A percentile compares a stretch with the other conserved stretches of the same genome.
Conservation (phyloP, 495 filamentous ascomycete species). For the Penicillium waksmanii region DNA sequence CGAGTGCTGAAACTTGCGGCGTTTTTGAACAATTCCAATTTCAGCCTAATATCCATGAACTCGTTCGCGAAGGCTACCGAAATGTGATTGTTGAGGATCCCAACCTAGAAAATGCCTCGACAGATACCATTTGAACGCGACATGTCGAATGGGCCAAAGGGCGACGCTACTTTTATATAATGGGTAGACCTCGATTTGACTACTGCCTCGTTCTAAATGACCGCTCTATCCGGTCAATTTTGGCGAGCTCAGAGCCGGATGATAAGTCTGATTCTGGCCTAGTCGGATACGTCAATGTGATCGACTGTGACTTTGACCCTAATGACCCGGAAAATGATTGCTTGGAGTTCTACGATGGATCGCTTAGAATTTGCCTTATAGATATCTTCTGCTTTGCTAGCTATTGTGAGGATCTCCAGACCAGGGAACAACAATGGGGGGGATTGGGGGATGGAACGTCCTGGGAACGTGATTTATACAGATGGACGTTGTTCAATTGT, state of each 20-base stretch:
- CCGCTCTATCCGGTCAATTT: slow-evolving; percentile 13
- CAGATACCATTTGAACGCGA: no score
- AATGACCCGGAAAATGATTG: slow-evolving; percentile 7
- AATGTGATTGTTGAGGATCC: no score
- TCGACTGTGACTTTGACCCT: slow-evolving; percentile 9
- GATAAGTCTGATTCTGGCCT: neutral
- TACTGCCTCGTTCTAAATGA: slow-evolving; percentile 14
- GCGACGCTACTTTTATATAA: neutral
- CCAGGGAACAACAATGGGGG: slow-evolving; percentile 15
- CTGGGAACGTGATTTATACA: slow-evolving; percentile 7
- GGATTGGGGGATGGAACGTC: slow-evolving; percentile 15
- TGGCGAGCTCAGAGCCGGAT: slow-evolving; percentile 16
- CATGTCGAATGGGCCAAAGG: neutral
- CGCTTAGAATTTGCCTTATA: slow-evolving; percentile 6
- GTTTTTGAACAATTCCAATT: no score
- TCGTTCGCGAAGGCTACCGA: no score
- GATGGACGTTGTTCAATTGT: slow-evolving; percentile 4
- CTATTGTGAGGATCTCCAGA: slow-evolving; percentile 4
- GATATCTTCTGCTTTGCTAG: slow-evolving; percentile 8
- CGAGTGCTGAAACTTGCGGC: no score
- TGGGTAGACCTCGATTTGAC: slow-evolving; percentile 10
- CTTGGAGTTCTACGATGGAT: slow-evolving; percentile 12
- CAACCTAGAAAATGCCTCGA: no score
- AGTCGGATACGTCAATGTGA: no score
- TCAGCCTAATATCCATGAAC: no score